Evolutionary conservation across 495 filamentous ascomycete genomes (phyloP).

Genomic region (Pyrenula massariospora): DNA sequence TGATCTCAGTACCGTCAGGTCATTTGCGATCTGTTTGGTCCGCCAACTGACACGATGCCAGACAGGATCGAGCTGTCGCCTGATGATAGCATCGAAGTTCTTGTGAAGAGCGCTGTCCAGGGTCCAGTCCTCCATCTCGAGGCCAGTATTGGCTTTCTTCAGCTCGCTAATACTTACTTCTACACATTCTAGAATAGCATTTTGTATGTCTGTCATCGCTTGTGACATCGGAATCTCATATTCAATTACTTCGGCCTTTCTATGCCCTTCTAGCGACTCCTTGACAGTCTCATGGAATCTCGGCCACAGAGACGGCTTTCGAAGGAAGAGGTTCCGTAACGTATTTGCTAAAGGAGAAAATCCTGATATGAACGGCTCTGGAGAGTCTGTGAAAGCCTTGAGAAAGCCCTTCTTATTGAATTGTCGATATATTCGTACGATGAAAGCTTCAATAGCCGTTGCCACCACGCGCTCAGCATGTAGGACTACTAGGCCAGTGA

Average conservation of each 20-base stretch:
- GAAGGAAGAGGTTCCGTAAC: conserved; percentile 86
- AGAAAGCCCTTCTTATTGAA: conserved; percentile 87
- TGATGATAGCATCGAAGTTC: conserved; percentile 80
- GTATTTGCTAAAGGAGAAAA: conserved; percentile 84
- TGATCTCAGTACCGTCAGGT: conserved; percentile 73
- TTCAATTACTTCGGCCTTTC: conserved; percentile 94
- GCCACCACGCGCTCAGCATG: conserved; percentile 81
- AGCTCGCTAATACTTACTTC: conserved; percentile 87
- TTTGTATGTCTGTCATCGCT: conserved; percentile 84
- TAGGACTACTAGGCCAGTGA: conserved; percentile 79
- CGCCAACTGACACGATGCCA: conserved; percentile 96
- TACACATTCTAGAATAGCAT: conserved; percentile 90
- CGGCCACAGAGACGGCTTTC: conserved; percentile 83
- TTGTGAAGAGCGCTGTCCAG: conserved; percentile 87
- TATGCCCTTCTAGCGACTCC: conserved; percentile 75
- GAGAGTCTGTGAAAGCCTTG: conserved; percentile 92
- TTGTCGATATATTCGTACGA: conserved; percentile 84
- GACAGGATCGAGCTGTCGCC: conserved; percentile 86
- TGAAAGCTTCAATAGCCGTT: conserved; percentile 89
- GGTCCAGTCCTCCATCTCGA: conserved; percentile 98
- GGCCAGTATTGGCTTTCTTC: conserved; percentile 73
- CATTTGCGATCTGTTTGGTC: conserved; percentile 84
- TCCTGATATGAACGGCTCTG: conserved; percentile 81
- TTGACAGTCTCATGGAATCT: conserved; percentile 89
- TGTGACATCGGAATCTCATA: conserved; percentile 95